Base-by-base conservation (phyloP, 148 eudicot genomes). In the Polygonum maritimum region DNA sequence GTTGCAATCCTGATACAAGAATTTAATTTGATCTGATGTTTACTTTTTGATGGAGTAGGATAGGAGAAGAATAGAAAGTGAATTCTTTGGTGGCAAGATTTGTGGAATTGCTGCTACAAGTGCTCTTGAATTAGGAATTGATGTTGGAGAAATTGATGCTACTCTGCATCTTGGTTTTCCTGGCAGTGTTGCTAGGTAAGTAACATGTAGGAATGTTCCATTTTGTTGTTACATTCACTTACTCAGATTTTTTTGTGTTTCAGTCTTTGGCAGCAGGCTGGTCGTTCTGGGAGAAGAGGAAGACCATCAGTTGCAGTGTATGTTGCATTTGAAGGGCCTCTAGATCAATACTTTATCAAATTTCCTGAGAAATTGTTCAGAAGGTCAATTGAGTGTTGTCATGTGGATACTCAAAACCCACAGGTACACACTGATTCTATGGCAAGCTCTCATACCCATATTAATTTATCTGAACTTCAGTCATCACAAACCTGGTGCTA, bases 241-340 rank as follows among this genome's bases (percentile, higher is more conserved):
- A 31, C 31, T 60, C 6, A 41, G 36, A 47, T 69, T 72, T 3
- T 62, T 78, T 77, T 38, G 21, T 74, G 62, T 41, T 79, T 41
- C 79, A 95, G 98, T 79, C 80, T 95, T 40, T 89, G 98, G 98
- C 98, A 95, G 81, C 98, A 95, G 86, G 98, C 97, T 82, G 98
- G 98, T 77, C 87, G 98, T 84, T 88, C 98, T 74, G 98, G 98
- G 69, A 88, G 98, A 82, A 87, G 98, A 79, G 97, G 88, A 82
- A 90, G 83, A 60, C 89, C 92, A 31, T 95, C 98, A 75, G 92
- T 95, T 82, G 89, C 98, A 57, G 81, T 95, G 76, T 92, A 92
- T 84, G 89, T 95, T 82, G 98, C 98, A 71, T 92, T 95, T 88
- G 98, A 90, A 77, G 96, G 97, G 67, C 98, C 98, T 82, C 84